Evolutionary conservation across 306 rosid genomes (phyloP), one percentile per base, ranked within the genome.

Genomic region (Parietaria judaica): DNA sequence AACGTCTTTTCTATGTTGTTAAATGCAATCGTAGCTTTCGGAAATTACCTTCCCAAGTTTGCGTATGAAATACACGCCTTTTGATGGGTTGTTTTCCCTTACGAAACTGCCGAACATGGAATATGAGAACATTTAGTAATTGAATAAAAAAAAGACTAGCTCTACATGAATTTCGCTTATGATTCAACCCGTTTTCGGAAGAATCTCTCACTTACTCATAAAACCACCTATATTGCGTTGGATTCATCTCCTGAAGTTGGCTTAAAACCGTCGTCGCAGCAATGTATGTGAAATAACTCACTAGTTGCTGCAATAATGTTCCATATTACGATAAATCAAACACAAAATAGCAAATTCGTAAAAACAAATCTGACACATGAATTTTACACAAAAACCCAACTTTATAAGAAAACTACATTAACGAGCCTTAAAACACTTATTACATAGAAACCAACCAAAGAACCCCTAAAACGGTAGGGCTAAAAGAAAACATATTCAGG

Each of bases 231-330:
- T 92, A 88, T 51, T 86, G 77, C 4, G 95, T 86, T 2, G 98
- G 98, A 11, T 92, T 88, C 96, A 92, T 92, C 80, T 92, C 98
- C 67, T 92, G 82, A 36, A 92, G 70, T 70, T 92, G 98, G 75
- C 77, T 85, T 75, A 92, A 78, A 60, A 92, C 98, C 43, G 95
- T 92, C 88, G 95, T 82, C 80, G 86, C 98, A 64, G 98, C 98
- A 77, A 88, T 88, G 73, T 78, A 78, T 8, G 98, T 92, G 83
- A 92, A 92, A 69, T 92, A 92, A 73, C 88, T 92, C 80, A 92
- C 80, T 62, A 88, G 3, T 92, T 88, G 98, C 98, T 92, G 94
- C 77, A 71, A 45, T 63, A 67, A 76, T 58, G 36, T 56, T 37
- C 45, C 45, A 5, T 41, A 5, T 23, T 23, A 23, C 31, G 31